Base-by-base conservation (phyloP, 2,329 filamentous ascomycete genomes). In the Neonectria neomacrospora region DNA sequence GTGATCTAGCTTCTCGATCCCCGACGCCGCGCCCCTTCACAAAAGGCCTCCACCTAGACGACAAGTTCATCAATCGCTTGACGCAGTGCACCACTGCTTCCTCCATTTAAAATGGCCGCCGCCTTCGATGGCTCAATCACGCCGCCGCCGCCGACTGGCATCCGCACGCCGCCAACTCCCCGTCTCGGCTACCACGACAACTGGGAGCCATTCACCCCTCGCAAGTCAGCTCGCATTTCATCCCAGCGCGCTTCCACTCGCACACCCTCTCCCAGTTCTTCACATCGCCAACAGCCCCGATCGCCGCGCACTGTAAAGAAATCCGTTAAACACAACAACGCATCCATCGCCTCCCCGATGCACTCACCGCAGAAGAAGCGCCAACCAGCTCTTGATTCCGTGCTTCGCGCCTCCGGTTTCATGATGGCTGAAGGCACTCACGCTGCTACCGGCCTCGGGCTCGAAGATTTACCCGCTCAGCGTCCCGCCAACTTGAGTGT, bases 161-260 rank as follows among this genome's bases (percentile, higher is more conserved):
- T 91, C 65, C 87, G 82, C 75, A 92, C 90, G 52, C 91, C 91
- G 64, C 86, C 86, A 42, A 89, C 91, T 58, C 91, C 91, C 51
- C 86, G 85, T 63, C 85, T 88, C 73, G 91, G 91, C 39, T 88
- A 83, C 72, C 82, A 84, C 68, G 91, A 94, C 78, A 80, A 83
- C 66, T 94, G 90, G 83, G 86, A 92, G 73, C 91, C 91, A 47
- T 94, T 89, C 74, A 88, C 89, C 64, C 89, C 90, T 58, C 86
- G 90, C 76, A 90, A 91, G 72, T 91, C 89, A 4, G 85, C 86
- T 63, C 86, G 90, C 68, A 84, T 92, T 69, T 87, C 86, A 60
- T 82, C 83, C 44, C 85, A 88, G 71, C 82, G 83, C 68, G 37
- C 37, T 41, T 20, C n/a, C n/a, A 72, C 79, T 48, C 84, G 83